phyloP scores from a whole-genome alignment of 2,329 filamentous ascomycete species.

The Orbilia brochopaga region DNA sequence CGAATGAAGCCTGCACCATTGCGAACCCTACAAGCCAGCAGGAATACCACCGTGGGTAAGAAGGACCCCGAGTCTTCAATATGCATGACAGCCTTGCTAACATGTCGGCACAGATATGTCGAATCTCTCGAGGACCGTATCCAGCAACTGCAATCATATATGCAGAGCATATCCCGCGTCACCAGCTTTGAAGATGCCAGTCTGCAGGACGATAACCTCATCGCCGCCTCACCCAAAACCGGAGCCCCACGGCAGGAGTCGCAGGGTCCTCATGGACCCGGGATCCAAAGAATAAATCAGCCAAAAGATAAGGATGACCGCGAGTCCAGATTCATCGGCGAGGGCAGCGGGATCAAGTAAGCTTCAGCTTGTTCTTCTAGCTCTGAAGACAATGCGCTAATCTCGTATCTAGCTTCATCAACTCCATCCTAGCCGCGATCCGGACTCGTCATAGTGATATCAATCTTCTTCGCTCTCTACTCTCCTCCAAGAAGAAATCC shows the following conservation, averaged over 20 bases:
- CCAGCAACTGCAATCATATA: conserved; percentile 45
- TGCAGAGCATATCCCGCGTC: conserved; percentile 48
- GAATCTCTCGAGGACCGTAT: conserved; percentile 50
- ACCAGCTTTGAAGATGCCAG: conserved; percentile 41
- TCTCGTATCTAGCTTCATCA: conserved; percentile 39
- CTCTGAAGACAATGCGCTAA: conserved; percentile 1
- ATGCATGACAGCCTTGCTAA: background rate
- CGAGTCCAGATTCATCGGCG: conserved; percentile 47
- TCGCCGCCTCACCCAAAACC: conserved; percentile 32
- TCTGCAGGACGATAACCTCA: conserved; percentile 26
- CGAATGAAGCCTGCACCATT: conserved; percentile 49
- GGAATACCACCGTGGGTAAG: conserved; percentile 49
- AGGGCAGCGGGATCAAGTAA: conserved; percentile 49
- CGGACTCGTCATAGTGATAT: conserved; percentile 47
- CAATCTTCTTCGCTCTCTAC: conserved; percentile 44
- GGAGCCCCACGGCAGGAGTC: conserved; percentile 26
- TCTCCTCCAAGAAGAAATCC: conserved; percentile 47
- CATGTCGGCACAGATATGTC: conserved; percentile 24
- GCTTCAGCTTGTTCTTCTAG: background rate
- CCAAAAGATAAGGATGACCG: conserved; percentile 44
- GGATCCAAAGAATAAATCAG: conserved; percentile 45
- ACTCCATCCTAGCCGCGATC: conserved; percentile 45
- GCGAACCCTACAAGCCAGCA: conserved; percentile 50
- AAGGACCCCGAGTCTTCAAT: background rate
- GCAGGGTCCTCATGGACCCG: conserved; percentile 17